Percentiles rank a stretch among this genome's conserved stretches.
Conservation (phyloP, 495 filamentous ascomycete species). For the Xanthoparmelia taractica region DNA sequence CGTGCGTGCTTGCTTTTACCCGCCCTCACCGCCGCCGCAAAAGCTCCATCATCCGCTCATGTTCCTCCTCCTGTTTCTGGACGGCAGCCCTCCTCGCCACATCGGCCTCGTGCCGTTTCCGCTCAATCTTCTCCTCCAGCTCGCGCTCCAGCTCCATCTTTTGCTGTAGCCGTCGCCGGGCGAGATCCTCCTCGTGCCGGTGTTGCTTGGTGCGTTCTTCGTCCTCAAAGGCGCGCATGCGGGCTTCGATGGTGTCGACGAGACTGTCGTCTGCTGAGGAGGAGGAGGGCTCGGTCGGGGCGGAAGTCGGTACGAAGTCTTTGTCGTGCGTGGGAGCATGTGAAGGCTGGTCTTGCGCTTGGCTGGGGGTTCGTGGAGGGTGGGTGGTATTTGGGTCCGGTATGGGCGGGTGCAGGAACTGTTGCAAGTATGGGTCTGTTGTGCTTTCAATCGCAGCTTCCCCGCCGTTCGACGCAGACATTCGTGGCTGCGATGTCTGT, state of each 20-base stretch:
- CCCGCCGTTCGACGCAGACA: background rate
- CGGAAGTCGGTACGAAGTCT: background rate
- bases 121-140: background rate
- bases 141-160: slow-evolving; percentile 1
- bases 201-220: slow-evolving; percentile 4
- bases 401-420: background rate
- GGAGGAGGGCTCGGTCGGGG: background rate
- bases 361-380: background rate
- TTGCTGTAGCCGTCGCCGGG: background rate
- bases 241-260: background rate
- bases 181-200: background rate
- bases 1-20: no score
- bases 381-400: background rate
- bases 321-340: background rate
- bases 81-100: background rate
- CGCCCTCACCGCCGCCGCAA: slow-evolving; percentile 2
- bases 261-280: background rate
- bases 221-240: background rate
- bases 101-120: background rate
- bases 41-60: slow-evolving; percentile 1
- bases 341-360: background rate
- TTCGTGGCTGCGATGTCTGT: background rate
- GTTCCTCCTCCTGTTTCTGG: background rate
- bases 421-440: background rate
- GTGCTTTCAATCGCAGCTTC: background rate